Base-by-base conservation (phyloP, 306 rosid genomes). In the Cicer cuneatum region DNA sequence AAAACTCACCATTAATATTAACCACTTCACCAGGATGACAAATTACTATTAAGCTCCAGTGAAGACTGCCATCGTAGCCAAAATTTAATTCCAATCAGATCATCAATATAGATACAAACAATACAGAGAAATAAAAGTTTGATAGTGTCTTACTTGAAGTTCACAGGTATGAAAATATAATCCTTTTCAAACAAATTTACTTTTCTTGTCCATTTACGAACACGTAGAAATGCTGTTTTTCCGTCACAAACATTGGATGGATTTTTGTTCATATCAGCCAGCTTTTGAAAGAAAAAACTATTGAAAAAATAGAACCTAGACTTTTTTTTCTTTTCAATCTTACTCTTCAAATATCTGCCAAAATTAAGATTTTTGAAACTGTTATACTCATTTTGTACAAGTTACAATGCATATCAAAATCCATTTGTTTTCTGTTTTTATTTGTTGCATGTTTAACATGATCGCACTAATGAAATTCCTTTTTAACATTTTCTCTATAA, bases 171-270 rank as follows among this genome's bases (percentile, higher is more conserved):
- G 82, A 92, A 90, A 84, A 92, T 75, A 81, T 85, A 92, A 67
- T 92, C 93, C 82, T 90, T 92, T 67, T 83, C 89, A 81, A 92
- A 92, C 47, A 92, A 87, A 80, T 90, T 81, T 19, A 92, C 85
- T 88, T 86, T 92, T 86, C 97, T 85, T 6, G 97, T 92, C 97
- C 96, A 92, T 85, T 85, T 90, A 59, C 88, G 85, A 77, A 89
- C 96, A 69, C 97, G 92, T 66, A 78, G 87, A 85, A 88, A 92
- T 75, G 96, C 93, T 72, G 90, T 91, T 82, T 84, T 83, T 62
- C 93, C 90, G 47, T 88, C 92, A 60, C 87, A 81, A 75, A 85
- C 86, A 72, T 87, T 81, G 15, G 88, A 80, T 35, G 92, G 90
- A 83, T 90, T 90, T 76, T 88, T 92, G 84, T 92, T 90, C 75